Base-by-base conservation (phyloP, 306 rosid genomes). In the Sophora flavescens region DNA sequence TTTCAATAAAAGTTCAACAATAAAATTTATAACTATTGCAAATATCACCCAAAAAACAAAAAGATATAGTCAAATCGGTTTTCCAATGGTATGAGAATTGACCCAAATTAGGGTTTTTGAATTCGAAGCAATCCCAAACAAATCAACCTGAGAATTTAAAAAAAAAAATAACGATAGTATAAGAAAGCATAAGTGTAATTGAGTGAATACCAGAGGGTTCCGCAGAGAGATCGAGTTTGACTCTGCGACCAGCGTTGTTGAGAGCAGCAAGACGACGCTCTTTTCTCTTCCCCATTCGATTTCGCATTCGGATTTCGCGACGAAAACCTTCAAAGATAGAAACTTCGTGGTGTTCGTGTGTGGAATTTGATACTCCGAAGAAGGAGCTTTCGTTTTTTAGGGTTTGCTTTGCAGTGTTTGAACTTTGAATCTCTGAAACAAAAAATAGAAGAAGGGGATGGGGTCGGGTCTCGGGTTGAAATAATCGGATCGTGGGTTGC, bases 151-250 rank as follows among this genome's bases (percentile, higher is more conserved):
- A 6, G 15, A 44, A 8, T 6, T 1, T 38, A 36, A 28, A 51
- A 0, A n/a, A 3, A 6, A 6, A 14, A 42, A 1, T 3, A n/a
- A 3, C n/a, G n/a, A n/a, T n/a, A n/a, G n/a, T 64, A 12, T 17
- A 2, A 32, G 12, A 51, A 63, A 57, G 14, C 5, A 38, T 6
- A 45, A 53, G 2, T 1, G 4, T 6, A 6, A 0, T 13, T 0
- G 35, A 75, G 52, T 3, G 63, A 60, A 52, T 53, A 95, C 99
- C 99, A 79, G 98, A 88, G 93, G 99, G 99, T 91, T 96, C 99
- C 80, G 89, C 94, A 53, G 87, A 96, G 67, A 96, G 98, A 83
- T 96, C 99, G 67, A 96, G 98, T 84, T 96, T 96, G 87, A 96
- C 93, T 83, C 98, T 84, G 85, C 98, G 99, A 78, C 97, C 98